Evolutionary conservation across 1,284 basidiomycete species (phyloP), one percentile per base, ranked within the genome.

Genomic region (Coniferiporia sulphurascens): DNA sequence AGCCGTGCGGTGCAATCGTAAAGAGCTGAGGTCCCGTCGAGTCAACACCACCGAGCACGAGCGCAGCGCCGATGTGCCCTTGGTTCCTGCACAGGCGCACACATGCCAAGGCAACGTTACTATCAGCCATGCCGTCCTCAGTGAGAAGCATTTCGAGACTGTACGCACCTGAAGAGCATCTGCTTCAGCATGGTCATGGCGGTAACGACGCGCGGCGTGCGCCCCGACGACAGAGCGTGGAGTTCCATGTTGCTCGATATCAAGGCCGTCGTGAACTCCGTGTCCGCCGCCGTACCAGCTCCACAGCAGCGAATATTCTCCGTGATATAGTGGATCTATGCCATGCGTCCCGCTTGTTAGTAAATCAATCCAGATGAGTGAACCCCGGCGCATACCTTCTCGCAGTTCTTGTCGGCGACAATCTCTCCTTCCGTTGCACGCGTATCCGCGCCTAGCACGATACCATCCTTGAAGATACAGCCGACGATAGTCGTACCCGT

Each of bases 401-500:
- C 96, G 74, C 96, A 99, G 76, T 98, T 98, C 86, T 98, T 98
- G 79, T 98, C 96, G 0, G 95, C 95, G 13, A 99, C 94, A 66
- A 99, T 98, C 21, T 87, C 85, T 0, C 96, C 96, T 65, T 89
- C 93, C 0, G 96, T 98, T 1, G 95, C 94, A 68, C 96, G 83
- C 0, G 97, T 99, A 74, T 99, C 97, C 38, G 97, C 97, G 48
- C 96, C 97, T 10, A 99, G 84, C 13, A 98, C 86, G 62, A 99
- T 87, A 3, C 96, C 97, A 71, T 94, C 93, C 66, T 87, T 87
- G 73, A 92, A 99, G 60, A 98, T 77, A 69, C 94, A 94, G 32
- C 96, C 97, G n/a, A 93, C 92, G 73, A 99, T 98, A 46, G 96
- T 99, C 1, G 97, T 99, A 69, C 96, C 96, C 1, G 95, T 98